Evolutionary conservation across 2,329 filamentous ascomycete genomes (phyloP).

Genomic region (Talaromyces sp.): DNA sequence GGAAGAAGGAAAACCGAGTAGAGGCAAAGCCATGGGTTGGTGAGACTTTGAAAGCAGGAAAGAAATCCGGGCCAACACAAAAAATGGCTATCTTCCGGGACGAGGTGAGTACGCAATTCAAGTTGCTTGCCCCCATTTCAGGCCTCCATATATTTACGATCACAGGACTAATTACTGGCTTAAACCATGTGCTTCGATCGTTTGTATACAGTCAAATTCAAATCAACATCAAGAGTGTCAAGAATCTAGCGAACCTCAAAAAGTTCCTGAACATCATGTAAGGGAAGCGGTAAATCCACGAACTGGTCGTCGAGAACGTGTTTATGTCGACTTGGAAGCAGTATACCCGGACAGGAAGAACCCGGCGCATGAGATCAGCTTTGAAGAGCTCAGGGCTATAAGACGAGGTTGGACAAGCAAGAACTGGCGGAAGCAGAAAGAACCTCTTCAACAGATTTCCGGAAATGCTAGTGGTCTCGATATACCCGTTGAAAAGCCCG

Average conservation of each 20-base stretch:
- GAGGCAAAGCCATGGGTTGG: conserved; percentile 90
- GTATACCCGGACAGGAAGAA: conserved; percentile 79
- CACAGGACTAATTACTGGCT: conserved; percentile 87
- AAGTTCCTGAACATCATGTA: conserved; percentile 71
- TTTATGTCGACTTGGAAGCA: conserved; percentile 82
- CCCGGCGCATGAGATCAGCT: conserved; percentile 75
- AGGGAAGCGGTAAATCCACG: conserved; percentile 81
- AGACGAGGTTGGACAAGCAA: conserved; percentile 68
- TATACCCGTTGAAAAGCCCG: conserved; percentile 12
- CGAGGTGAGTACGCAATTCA: conserved; percentile 69
- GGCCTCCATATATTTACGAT: conserved; percentile 76
- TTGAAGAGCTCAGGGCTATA: conserved; percentile 85
- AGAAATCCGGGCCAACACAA: conserved; percentile 72
- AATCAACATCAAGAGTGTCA: conserved; percentile 36
- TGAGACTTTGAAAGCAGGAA: conserved; percentile 84
- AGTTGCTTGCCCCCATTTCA: conserved; percentile 38
- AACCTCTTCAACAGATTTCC: conserved; percentile 60
- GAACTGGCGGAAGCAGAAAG: conserved; percentile 53
- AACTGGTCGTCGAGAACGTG: conserved; percentile 80
- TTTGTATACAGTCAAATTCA: conserved; percentile 57
- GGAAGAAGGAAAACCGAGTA: conserved; percentile 90
- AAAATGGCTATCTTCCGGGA: conserved; percentile 97
- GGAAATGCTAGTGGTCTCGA: conserved; percentile 34
- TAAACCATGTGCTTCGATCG: conserved; percentile 45
- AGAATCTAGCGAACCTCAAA: conserved; percentile 49